Conservation (phyloP, 108 stramenopile genomes). For the Nitzschia sp. region DNA sequence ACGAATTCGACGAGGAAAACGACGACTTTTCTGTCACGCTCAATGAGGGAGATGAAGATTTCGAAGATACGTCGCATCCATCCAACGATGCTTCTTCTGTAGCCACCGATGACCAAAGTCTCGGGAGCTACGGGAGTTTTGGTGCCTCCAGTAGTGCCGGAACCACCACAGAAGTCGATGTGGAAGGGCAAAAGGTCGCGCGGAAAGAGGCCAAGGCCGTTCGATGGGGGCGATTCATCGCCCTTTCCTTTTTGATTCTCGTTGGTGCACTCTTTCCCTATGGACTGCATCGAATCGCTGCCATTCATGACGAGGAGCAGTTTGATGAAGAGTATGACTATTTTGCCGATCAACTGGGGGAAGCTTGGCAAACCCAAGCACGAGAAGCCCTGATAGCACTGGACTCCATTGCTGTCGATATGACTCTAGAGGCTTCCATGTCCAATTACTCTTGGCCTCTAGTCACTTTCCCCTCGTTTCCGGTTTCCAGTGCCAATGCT, state of each 20-base stretch:
- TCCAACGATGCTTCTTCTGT: background rate
- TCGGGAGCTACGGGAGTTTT: background rate
- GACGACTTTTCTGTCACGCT: conserved; percentile 10
- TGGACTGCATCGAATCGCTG: conserved; percentile 2
- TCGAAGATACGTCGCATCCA: background rate
- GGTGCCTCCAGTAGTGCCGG: background rate
- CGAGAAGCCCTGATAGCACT: background rate
- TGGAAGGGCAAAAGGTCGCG: background rate
- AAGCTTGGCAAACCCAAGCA: background rate
- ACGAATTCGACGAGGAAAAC: conserved; percentile 12
- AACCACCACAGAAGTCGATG: conserved; percentile 1
- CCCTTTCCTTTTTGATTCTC: background rate
- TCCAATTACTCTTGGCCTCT: background rate
- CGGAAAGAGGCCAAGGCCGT: background rate
- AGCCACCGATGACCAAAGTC: conserved; percentile 4
- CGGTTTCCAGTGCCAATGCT: background rate
- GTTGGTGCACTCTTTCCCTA: conserved; percentile 9
- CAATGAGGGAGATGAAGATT: background rate
- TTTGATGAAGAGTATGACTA: conserved; percentile 1
- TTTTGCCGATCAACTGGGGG: background rate
- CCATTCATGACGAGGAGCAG: background rate
- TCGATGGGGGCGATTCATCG: conserved; percentile 1
- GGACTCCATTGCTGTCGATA: background rate
- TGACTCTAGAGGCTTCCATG: background rate
- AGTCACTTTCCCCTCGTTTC: background rate